Percentiles rank a stretch among this genome's conserved stretches.
Evolutionary conservation across 1,284 basidiomycete genomes (phyloP).

Genomic region (Boletellus deceptivus): DNA sequence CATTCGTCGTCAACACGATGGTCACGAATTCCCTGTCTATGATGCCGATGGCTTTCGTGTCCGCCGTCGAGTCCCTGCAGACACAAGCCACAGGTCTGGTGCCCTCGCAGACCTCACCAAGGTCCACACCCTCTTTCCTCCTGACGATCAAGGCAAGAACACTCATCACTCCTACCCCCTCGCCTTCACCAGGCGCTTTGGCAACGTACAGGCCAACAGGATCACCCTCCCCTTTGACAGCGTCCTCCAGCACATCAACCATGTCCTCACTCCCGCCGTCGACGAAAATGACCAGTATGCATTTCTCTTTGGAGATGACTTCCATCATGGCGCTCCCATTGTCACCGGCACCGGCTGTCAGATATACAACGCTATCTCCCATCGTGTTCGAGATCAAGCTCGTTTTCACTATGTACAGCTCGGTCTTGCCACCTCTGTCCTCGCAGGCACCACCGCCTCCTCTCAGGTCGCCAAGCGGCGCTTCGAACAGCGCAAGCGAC

Average conservation of each 20-base stretch:
- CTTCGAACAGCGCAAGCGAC: background rate
- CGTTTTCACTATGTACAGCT: slow-evolving; percentile 7
- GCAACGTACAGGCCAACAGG: slow-evolving; percentile 5
- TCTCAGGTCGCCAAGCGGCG: fast-evolving
- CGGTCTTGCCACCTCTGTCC: background rate
- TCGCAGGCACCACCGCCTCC: background rate
- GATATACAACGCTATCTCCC: slow-evolving; percentile 1
- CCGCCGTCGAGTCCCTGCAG: background rate
- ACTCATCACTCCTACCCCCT: slow-evolving; percentile 1
- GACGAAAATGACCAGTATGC: background rate
- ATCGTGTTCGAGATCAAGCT: background rate
- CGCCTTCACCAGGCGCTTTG: background rate
- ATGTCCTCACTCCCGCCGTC: background rate
- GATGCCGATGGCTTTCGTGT: background rate
- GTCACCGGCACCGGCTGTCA: background rate
- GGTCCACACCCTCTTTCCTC: background rate
- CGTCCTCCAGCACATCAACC: background rate
- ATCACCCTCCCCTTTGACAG: background rate
- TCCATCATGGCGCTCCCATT: background rate
- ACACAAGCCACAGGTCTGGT: background rate
- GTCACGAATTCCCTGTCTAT: background rate
- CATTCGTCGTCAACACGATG: background rate
- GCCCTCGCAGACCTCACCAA: background rate
- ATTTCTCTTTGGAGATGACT: no score
- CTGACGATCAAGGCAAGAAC: background rate